Evolutionary conservation across 2,329 filamentous ascomycete genomes (phyloP).

Genomic region (Bretziella fagacearum): DNA sequence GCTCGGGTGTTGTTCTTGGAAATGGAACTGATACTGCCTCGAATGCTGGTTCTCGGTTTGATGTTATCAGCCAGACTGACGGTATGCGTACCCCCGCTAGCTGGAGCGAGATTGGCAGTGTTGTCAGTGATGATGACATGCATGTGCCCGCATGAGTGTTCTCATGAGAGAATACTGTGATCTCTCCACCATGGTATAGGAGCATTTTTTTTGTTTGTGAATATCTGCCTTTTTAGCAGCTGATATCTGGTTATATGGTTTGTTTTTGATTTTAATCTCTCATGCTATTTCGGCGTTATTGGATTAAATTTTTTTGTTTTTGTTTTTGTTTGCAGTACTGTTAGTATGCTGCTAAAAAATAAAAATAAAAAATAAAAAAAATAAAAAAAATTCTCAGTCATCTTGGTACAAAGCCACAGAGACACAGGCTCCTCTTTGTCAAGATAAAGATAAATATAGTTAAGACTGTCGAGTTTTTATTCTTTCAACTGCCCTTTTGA

Average conservation of each 20-base stretch:
- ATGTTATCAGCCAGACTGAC: conserved; percentile 43
- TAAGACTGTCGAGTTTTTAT: neutral
- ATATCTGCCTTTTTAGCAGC: too few relatives aligned
- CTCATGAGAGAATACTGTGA: neutral
- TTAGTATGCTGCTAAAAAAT: too few relatives aligned
- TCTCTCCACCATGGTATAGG: conserved; percentile 12
- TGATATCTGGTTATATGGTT: too few relatives aligned
- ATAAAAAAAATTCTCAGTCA: too few relatives aligned
- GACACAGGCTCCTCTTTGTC: conserved; percentile 1
- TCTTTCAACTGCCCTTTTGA: too few relatives aligned
- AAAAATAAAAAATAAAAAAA: too few relatives aligned
- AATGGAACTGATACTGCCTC: conserved; percentile 36
- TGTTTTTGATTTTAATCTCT: too few relatives aligned
- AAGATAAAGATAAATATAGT: neutral
- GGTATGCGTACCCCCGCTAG: conserved; percentile 42
- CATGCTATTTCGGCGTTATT: too few relatives aligned
- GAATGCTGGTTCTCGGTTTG: conserved; percentile 34
- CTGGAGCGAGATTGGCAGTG: conserved; percentile 49
- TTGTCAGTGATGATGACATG: conserved; percentile 34
- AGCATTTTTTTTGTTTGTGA: neutral
- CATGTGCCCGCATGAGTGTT: conserved; percentile 16
- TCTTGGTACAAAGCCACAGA: neutral
- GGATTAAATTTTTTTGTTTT: neutral
- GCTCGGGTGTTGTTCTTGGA: conserved; percentile 7
- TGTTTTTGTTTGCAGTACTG: neutral